phyloP scores from a whole-genome alignment of 2,329 filamentous ascomycete genomes.

The Scytalidium lignicola region DNA sequence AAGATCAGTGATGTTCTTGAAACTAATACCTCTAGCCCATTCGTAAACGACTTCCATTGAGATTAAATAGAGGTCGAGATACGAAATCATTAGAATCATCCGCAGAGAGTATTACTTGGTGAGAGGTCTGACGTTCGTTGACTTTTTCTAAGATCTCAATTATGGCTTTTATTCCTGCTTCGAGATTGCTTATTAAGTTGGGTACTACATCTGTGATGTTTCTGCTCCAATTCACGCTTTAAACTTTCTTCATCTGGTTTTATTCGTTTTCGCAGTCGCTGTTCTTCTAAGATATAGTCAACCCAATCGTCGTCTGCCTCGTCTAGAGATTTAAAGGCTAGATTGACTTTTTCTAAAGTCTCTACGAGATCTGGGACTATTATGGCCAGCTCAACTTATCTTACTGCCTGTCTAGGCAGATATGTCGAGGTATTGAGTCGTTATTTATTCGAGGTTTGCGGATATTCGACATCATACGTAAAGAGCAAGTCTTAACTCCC shows the following conservation, averaged over 20 bases:
- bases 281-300: conserved; percentile 54
- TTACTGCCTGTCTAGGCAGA: neutral
- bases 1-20: conserved; percentile 93
- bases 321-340: conserved; percentile 28
- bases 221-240: conserved; percentile 66
- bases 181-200: conserved; percentile 73
- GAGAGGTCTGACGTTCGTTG: conserved; percentile 79
- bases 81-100: conserved; percentile 94
- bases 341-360: conserved; percentile 46
- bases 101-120: conserved; percentile 85
- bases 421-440: neutral
- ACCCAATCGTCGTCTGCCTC: conserved; percentile 37
- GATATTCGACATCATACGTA: neutral
- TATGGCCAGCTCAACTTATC: neutral
- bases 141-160: conserved; percentile 88
- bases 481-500: too few species aligned
- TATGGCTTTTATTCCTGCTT: conserved; percentile 79
- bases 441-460: neutral
- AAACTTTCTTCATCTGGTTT: conserved; percentile 55
- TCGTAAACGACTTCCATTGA: conserved; percentile 98
- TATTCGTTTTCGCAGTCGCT: conserved; percentile 43
- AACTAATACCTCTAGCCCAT: conserved; percentile 96
- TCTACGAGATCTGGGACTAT: conserved; percentile 35
- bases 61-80: conserved; percentile 78
- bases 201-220: conserved; percentile 76